Conservation (phyloP, 78 protist species). For the Dictyostelium intermedium region DNA sequence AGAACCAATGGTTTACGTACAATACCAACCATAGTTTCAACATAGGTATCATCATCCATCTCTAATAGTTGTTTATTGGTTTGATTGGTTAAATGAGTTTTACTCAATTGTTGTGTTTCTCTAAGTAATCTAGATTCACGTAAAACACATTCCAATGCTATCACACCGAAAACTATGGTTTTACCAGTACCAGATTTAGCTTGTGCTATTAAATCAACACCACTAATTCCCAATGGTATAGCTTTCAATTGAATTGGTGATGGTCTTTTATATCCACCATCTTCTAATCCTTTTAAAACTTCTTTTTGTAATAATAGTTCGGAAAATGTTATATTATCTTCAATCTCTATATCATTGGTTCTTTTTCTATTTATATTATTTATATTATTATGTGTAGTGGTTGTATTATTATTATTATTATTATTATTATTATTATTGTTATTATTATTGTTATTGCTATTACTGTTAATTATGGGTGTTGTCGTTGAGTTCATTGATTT, state of each 20-base stretch:
- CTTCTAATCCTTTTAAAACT: neutral
- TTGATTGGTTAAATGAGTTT: neutral
- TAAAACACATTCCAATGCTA: slow-evolving; percentile 30
- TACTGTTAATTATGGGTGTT: too few species aligned
- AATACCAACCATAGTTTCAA: slow-evolving; percentile 35
- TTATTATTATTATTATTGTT: too few species aligned
- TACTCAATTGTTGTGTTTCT: neutral
- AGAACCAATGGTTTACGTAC: slow-evolving; percentile 53
- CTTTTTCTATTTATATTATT: slow-evolving; percentile 10
- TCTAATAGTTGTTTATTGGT: slow-evolving; percentile 15
- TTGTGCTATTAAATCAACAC: slow-evolving; percentile 82
- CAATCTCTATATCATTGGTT: slow-evolving; percentile 44
- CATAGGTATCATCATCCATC: slow-evolving; percentile 54
- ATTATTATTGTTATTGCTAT: too few species aligned
- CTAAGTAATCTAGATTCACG: neutral
- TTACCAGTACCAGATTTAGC: slow-evolving; percentile 87
- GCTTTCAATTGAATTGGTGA: slow-evolving; percentile 87
- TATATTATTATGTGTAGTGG: too few species aligned
- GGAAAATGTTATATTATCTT: slow-evolving; percentile 44
- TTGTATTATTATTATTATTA: too few species aligned
- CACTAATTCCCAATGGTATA: slow-evolving; percentile 61
- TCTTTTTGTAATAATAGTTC: slow-evolving; percentile 33
- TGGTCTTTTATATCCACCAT: slow-evolving; percentile 55
- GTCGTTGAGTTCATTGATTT: neutral
- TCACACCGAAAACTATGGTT: slow-evolving; percentile 78